phyloP scores from a whole-genome alignment of 768 basidiomycete species.

The Tulasnella sp. region DNA sequence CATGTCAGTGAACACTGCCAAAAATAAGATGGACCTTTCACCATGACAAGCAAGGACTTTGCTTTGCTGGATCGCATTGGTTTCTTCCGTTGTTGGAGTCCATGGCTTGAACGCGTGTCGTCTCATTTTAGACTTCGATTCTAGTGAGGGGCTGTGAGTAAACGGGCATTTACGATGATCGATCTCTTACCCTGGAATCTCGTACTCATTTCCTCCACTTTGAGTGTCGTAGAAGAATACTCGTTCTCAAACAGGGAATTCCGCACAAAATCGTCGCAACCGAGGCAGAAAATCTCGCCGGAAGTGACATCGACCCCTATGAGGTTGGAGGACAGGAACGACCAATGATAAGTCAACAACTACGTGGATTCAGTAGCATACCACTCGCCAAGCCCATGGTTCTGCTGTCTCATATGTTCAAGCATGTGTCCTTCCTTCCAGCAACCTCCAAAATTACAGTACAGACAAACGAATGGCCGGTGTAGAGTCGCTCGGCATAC shows the following conservation, averaged over 20 bases:
- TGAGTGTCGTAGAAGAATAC: constrained; percentile 34
- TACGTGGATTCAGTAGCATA: background rate
- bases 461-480: constrained; percentile 59
- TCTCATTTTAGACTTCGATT: constrained; percentile 29
- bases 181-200: constrained; percentile 41
- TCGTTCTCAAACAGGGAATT: constrained; percentile 39
- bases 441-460: constrained; percentile 59
- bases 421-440: constrained; percentile 49
- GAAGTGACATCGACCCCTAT: constrained; percentile 61
- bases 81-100: constrained; percentile 34
- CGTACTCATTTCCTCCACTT: constrained; percentile 48
- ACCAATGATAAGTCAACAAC: constrained; percentile 8
- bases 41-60: constrained; percentile 62
- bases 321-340: background rate
- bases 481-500: constrained; percentile 43
- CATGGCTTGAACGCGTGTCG: constrained; percentile 42
- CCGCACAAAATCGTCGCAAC: constrained; percentile 67
- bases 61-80: constrained; percentile 37
- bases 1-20: background rate
- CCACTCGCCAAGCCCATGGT: constrained; percentile 55
- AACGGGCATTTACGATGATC: constrained; percentile 20
- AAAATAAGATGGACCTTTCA: constrained; percentile 28
- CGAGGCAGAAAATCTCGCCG: constrained; percentile 60
- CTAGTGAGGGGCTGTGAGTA: constrained; percentile 12
- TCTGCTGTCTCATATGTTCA: constrained; percentile 42